Base-by-base conservation (phyloP, 208 protist genomes). In the Angomonas deanei region DNA sequence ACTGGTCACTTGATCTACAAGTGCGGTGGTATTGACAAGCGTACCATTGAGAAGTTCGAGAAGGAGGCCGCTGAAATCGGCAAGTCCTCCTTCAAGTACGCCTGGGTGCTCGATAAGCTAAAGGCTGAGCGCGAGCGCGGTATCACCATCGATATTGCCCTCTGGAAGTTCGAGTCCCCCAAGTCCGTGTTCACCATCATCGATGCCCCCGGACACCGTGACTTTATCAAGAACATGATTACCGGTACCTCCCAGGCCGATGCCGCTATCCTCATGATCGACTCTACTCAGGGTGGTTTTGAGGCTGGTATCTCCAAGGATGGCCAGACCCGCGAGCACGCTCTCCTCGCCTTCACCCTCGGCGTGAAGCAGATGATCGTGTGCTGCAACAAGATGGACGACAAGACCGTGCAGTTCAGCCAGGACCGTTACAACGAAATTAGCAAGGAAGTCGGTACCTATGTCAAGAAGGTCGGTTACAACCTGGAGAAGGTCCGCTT, bases 151-250 rank as follows among this genome's bases (percentile, higher is more conserved):
- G 92, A 97, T 73, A 93, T 96, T 76, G 80, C 91, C 28, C 76
- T 93, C 30, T 92, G 86, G 78, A 91, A 95, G 64, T 97, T 98
- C 63, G 78, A 92, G 70, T 95, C 94, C 17, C 80, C 77, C 53
- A 96, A 88, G 78, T 93, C 74, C 61, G 64, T 88, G 49, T 96
- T 91, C 74, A 97, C 94, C 48, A 96, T 97, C 72, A 92, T 97
- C 62, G 94, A 97, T 77, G 91, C 88, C 52, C 94, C 94, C 56
- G 93, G 94, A n/a, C 94, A 98, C 77, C 78, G 84, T 68, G 91
- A 94, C 61, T 97, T 96, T 82, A 96, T 97, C 66, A 93, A 94
- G 82, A 94, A 97, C 83, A 97, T 94, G 90, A 96, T 96, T 70
- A 94, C 80, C 52, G 93, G 91, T 52, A 92, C 91, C 10, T 92